Conservation (phyloP, 768 basidiomycete species). For the Vishniacozyma victoriae region DNA sequence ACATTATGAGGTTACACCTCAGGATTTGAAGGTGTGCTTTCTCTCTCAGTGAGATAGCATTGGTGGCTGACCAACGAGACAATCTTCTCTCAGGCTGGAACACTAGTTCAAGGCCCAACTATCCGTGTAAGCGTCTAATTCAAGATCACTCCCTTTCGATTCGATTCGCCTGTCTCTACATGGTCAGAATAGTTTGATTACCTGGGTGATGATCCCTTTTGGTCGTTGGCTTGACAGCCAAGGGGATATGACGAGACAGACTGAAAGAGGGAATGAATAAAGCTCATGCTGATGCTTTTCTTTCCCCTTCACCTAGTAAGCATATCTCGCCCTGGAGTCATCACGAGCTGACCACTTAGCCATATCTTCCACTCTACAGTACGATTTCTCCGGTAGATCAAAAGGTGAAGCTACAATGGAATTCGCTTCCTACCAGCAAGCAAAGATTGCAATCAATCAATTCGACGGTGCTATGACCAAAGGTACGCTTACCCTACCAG, state of each 20-base stretch:
- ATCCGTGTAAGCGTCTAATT: constrained; percentile 76
- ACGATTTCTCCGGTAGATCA: constrained; percentile 91
- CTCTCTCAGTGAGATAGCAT: neutral
- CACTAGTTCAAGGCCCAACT: constrained; percentile 82
- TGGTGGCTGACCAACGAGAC: too few relatives aligned
- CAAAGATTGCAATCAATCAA: constrained; percentile 73
- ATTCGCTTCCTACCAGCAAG: constrained; percentile 72
- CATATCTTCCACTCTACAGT: constrained; percentile 55
- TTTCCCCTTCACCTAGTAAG: neutral
- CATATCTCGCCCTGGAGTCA: too few relatives aligned
- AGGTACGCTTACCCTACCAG: constrained; percentile 52
- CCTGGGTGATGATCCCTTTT: neutral
- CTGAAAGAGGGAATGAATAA: constrained; percentile 49
- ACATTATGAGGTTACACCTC: constrained; percentile 84
- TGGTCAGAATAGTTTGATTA: too few relatives aligned
- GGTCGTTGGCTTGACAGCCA: neutral
- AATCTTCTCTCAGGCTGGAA: constrained; percentile 88
- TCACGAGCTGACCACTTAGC: too few relatives aligned
- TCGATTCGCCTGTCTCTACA: neutral
- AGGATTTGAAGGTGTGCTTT: constrained; percentile 72
- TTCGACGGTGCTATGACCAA: constrained; percentile 82
- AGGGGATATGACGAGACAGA: constrained; percentile 20
- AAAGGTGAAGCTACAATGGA: constrained; percentile 72
- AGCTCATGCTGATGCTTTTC: constrained; percentile 21
- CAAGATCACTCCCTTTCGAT: neutral